Base-by-base conservation (phyloP, 176 grass and related monocot species). In the Juncus effusus region DNA sequence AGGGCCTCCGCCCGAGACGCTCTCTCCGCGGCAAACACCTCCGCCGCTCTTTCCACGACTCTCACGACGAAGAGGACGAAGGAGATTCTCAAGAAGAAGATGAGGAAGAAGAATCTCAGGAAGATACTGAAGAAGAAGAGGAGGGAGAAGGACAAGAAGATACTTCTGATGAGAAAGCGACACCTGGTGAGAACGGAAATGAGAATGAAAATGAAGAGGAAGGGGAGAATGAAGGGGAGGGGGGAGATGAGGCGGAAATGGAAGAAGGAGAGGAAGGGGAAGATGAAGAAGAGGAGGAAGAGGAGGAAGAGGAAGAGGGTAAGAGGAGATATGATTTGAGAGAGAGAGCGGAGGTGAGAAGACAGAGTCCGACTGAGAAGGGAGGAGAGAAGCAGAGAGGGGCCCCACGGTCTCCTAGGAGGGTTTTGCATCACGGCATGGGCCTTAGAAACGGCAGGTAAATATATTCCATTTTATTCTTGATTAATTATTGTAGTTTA, bases 261-360 rank as follows among this genome's bases (percentile, higher is more conserved):
- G 76, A 79, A 42, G 76, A 60, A 44, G 63, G 62, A 42, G 76
- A 79, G 45, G 76, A 70, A 5, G 19, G 0, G 19, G 90, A 61
- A 76, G 90, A 95, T 80, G 94, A 79, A 54, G 95, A 99, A 73
- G 95, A 99, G 67, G 95, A 99, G 80, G 85, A 99, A 40, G 86
- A 86, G 3, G 95, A 93, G 56, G 93, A 91, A 81, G 95, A 90
- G 54, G 88, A 90, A 76, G 88, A 99, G 81, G 95, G 81, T 61
- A 87, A 83, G 69, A 90, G 81, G 69, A 86, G 80, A 69, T 99
- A 99, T 90, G 95, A 99, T 73, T 62, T 99, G 63, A 77, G 95
- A 59, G 79, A 99, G 10, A 88, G 95, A 61, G 63, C 89, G 59
- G 95, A 99, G 70, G 82, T 89, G 74, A 82, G 83, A 63, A 87